phyloP scores from a whole-genome alignment of 345 rosid genomes.

The Melaleuca quinquenervia region DNA sequence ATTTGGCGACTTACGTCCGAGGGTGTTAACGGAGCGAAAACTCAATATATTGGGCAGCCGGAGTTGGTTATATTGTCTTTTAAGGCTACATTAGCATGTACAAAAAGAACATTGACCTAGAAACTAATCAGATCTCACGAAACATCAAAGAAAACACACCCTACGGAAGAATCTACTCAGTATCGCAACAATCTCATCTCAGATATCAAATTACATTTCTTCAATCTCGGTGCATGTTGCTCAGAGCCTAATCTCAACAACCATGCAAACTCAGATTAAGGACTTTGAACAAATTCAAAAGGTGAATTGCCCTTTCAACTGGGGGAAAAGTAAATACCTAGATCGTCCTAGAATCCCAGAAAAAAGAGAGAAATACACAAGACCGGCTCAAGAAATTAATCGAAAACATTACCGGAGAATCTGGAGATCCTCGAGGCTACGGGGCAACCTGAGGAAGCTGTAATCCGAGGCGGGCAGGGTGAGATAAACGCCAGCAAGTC shows the following conservation, averaged over 20 bases:
- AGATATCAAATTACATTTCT: neutral
- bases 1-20: neutral
- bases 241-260: neutral
- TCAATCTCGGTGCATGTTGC: neutral
- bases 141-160: neutral
- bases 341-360: neutral
- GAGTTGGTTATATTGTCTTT: neutral
- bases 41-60: neutral
- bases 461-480: conserved; percentile 93
- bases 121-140: neutral
- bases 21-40: neutral
- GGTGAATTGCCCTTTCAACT: neutral
- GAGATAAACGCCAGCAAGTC: conserved; percentile 61
- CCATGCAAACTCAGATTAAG: neutral
- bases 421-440: conserved; percentile 80
- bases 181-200: neutral
- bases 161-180: neutral
- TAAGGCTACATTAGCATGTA: neutral
- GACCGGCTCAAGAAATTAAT: no score
- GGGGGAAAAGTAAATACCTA: neutral
- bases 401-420: conserved; percentile 48
- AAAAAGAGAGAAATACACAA: neutral
- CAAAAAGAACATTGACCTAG: neutral
- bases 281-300: neutral
- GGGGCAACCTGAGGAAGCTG: conserved; percentile 90